Evolutionary conservation across 805 yeast species (phyloP).

Genomic region (Myxozyma lipomycoides): DNA sequence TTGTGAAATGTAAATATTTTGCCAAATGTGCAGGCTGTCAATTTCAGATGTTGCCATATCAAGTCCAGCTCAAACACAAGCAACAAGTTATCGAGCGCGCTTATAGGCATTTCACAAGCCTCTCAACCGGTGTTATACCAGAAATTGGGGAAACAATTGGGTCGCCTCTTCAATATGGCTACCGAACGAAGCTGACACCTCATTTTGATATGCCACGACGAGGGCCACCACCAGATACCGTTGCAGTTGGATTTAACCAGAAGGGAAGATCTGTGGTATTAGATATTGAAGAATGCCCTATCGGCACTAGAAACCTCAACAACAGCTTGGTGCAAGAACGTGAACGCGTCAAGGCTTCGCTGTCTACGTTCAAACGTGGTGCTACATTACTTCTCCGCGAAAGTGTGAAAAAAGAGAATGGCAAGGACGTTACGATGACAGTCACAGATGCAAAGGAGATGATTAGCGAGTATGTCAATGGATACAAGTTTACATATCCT

Average conservation of each 20-base stretch:
- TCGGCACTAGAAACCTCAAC: slow-evolving; percentile 79
- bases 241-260: slow-evolving; percentile 79
- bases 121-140: slow-evolving; percentile 50
- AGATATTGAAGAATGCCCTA: slow-evolving; percentile 91
- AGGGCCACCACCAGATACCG: slow-evolving; percentile 35
- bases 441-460: slow-evolving; percentile 74
- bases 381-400: slow-evolving; percentile 86
- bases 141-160: slow-evolving; percentile 58
- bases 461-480: slow-evolving; percentile 68
- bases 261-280: slow-evolving; percentile 66
- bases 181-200: slow-evolving; percentile 93
- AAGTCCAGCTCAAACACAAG: slow-evolving; percentile 68
- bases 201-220: slow-evolving; percentile 79
- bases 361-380: slow-evolving; percentile 59
- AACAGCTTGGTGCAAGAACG: slow-evolving; percentile 71
- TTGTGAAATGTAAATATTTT: slow-evolving; percentile 76
- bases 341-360: slow-evolving; percentile 46
- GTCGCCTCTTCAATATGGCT: slow-evolving; percentile 71
- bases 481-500: slow-evolving; percentile 71
- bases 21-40: slow-evolving; percentile 95
- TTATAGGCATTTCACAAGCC: slow-evolving; percentile 57
- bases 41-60: slow-evolving; percentile 73
- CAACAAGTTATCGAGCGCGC: slow-evolving; percentile 75
- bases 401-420: slow-evolving; percentile 37
- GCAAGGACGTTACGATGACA: slow-evolving; percentile 57